Conservation (phyloP, 2,329 filamentous ascomycete genomes). For the Chaetoscypha palmicola region DNA sequence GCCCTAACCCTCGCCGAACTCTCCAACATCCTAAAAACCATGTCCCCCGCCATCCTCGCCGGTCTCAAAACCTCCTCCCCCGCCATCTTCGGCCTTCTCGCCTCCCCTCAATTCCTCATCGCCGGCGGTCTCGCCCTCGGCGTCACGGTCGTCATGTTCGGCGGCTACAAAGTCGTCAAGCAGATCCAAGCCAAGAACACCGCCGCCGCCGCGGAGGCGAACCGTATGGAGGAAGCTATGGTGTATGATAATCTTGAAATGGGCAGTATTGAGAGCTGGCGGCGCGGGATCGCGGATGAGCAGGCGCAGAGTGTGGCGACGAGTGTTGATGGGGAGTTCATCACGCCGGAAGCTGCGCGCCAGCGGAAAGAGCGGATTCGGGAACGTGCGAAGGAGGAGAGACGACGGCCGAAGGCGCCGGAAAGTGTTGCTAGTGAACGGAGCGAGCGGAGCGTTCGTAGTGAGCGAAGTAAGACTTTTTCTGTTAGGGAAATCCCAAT, state of each 20-base stretch:
- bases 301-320: slow-evolving; percentile 26
- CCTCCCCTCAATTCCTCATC: slow-evolving; percentile 90
- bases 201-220: slow-evolving; percentile 14
- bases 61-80: slow-evolving; percentile 76
- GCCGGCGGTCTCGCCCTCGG: slow-evolving; percentile 83
- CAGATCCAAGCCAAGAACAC: slow-evolving; percentile 50
- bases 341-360: slow-evolving; percentile 23
- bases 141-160: slow-evolving; percentile 91
- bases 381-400: slow-evolving; percentile 9
- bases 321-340: slow-evolving; percentile 26
- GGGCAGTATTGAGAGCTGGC: slow-evolving; percentile 30
- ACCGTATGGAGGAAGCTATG: slow-evolving; percentile 25
- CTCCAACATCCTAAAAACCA: slow-evolving; percentile 71
- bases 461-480: neutral
- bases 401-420: slow-evolving; percentile 1
- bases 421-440: slow-evolving; percentile 8
- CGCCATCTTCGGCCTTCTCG: slow-evolving; percentile 76
- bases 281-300: slow-evolving; percentile 29
- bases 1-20: slow-evolving; percentile 90
- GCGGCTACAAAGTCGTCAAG: slow-evolving; percentile 96
- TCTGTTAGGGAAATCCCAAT: slow-evolving; percentile 1
- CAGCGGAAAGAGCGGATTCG: slow-evolving; percentile 10
- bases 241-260: slow-evolving; percentile 27
- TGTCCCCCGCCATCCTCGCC: slow-evolving; percentile 72
- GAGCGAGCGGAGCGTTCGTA: neutral